A percentile compares a stretch with the other conserved stretches of the same genome.
These are phyloP conservation scores for sunflower (Helianthus annuus) DNA, from an alignment of 129 eudicot genomes.

Conservation along the genomic window HanXRQr2.0-SUNRISE NC_035442.2:137524165-137524664, in stretches of 20 bases:
- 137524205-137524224: constrained; percentile 21
- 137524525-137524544: constrained; percentile 44
- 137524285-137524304: constrained; percentile 52
- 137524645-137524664: constrained; percentile 48
- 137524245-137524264: constrained; percentile 62
- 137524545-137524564: constrained; percentile 55
- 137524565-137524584: constrained; percentile 52
- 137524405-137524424: constrained; percentile 41
- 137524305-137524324: constrained; percentile 59
- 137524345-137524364: constrained; percentile 60
- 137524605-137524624: constrained; percentile 85
- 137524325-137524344: constrained; percentile 65
- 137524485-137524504: background rate
- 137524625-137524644: constrained; percentile 65
- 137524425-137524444: constrained; percentile 50
- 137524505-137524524: background rate
- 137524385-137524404: constrained; percentile 38
- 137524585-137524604: constrained; percentile 49
- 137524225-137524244: constrained; percentile 66
- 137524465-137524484: background rate
- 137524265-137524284: constrained; percentile 48
- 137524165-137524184: background rate
- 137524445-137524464: constrained; percentile 37
- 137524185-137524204: background rate
- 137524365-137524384: constrained; percentile 55